Evolutionary conservation across 108 stramenopile species (phyloP).

Genomic region (Cyclotella sp.): DNA sequence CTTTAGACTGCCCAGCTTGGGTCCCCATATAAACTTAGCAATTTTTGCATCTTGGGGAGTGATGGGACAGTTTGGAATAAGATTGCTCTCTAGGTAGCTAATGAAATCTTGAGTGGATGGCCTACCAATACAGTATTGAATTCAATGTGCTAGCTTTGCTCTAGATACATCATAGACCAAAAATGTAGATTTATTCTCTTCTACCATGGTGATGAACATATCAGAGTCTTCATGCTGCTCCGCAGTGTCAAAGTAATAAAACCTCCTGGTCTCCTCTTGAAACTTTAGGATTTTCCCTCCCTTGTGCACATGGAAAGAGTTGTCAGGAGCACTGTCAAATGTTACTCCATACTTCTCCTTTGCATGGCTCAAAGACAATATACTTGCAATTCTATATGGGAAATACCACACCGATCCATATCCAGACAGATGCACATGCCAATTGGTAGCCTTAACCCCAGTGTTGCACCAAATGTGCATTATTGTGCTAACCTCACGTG

Average conservation of each 20-base stretch:
- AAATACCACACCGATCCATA: constrained; percentile 60
- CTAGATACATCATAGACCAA: neutral
- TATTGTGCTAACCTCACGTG: neutral
- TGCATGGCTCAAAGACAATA: constrained; percentile 39
- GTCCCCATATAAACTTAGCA: neutral
- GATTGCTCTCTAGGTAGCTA: neutral
- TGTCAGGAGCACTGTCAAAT: too few relatives aligned
- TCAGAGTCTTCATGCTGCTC: neutral
- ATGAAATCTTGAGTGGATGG: neutral
- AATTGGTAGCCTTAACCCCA: neutral
- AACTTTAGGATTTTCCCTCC: neutral
- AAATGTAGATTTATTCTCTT: neutral
- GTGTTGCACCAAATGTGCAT: constrained; percentile 28
- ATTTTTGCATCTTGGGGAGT: neutral
- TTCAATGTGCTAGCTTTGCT: neutral
- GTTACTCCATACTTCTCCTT: neutral
- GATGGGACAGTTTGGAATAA: constrained; percentile 40
- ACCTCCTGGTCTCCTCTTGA: neutral
- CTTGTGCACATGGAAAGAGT: too few relatives aligned
- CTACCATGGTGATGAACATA: neutral
- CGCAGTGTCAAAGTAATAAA: constrained; percentile 1
- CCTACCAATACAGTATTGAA: neutral
- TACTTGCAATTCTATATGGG: constrained; percentile 49
- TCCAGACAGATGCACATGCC: constrained; percentile 32
- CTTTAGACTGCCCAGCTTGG: neutral